A percentile compares a stretch with the other conserved stretches of the same genome.
These are phyloP conservation scores for Leishmania amazonensis DNA, from an alignment of 208 protist species.

Conservation along the genomic window DNA sequence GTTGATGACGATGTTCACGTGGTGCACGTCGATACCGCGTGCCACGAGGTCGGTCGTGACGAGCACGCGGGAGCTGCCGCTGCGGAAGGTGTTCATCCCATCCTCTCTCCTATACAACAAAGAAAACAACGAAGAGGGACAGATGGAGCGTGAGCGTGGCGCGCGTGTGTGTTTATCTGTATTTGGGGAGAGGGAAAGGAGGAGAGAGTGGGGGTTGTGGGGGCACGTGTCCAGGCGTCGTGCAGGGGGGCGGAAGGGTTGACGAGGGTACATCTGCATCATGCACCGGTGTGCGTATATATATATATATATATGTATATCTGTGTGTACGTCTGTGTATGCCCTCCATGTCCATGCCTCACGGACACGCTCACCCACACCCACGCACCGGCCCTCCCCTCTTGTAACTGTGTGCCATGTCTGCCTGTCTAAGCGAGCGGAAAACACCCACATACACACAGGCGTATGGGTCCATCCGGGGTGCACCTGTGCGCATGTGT, in stretches of 20 bases:
- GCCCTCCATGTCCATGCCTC: not conserved
- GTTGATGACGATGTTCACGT: constrained; percentile 99
- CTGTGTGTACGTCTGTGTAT: not conserved
- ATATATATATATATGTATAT: too few species aligned
- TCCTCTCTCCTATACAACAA: not conserved
- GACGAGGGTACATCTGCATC: too few species aligned
- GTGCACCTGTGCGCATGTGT: too few species aligned
- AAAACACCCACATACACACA: too few species aligned
- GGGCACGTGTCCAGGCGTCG: not conserved
- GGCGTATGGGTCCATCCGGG: too few species aligned
- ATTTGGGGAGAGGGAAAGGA: not conserved
- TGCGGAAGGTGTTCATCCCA: constrained; percentile 97
- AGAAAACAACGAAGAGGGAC: not conserved
- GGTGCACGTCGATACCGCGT: constrained; percentile 99
- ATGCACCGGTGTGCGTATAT: too few species aligned
- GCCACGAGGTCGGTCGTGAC: constrained; percentile 99
- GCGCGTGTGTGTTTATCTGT: not conserved
- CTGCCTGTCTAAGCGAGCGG: not conserved
- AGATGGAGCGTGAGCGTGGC: not conserved
- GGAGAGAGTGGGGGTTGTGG: not conserved
- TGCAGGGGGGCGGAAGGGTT: not conserved
- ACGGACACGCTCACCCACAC: too few species aligned
- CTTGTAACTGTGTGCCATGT: not conserved
- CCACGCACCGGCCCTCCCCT: not conserved
- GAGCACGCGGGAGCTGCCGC: constrained; percentile 96